A percentile compares a stretch with the other conserved stretches of the same genome.
phyloP scores from a whole-genome alignment of 2,329 filamentous ascomycete species.

The Colletotrichum nymphaeae region DNA sequence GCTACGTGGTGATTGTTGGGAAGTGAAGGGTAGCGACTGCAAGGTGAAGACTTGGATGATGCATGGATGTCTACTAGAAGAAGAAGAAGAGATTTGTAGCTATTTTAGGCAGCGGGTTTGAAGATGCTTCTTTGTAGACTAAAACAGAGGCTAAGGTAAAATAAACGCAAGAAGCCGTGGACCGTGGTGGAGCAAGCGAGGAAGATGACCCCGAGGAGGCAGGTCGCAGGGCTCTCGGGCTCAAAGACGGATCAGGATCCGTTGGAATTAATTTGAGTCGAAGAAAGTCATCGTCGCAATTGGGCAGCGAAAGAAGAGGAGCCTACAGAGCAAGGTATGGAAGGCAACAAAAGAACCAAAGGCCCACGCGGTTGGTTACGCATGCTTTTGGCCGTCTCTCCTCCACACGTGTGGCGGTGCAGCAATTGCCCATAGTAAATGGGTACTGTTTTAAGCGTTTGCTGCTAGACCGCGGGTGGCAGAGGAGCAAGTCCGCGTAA shows the following conservation, averaged over 20 bases:
- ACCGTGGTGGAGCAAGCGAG: background rate
- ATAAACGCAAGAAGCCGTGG: background rate
- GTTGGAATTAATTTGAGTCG: background rate
- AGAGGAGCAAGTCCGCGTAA: conserved; percentile 21
- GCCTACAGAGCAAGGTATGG: no score
- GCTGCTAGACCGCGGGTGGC: background rate
- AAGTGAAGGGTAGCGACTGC: background rate
- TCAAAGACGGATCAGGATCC: no score
- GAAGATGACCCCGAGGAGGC: background rate
- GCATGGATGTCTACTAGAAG: background rate
- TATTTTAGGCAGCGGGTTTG: background rate
- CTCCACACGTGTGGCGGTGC: background rate
- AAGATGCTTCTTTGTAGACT: background rate
- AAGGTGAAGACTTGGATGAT: background rate
- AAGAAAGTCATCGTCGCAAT: background rate
- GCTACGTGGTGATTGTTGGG: background rate
- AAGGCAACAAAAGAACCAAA: background rate
- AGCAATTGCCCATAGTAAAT: background rate
- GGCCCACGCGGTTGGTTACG: conserved; percentile 7
- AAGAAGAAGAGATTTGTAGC: background rate
- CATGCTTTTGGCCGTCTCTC: background rate
- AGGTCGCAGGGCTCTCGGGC: background rate
- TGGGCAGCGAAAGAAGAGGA: background rate
- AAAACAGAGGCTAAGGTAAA: background rate
- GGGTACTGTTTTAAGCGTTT: background rate